Evolutionary conservation across 1,284 basidiomycete species (phyloP), one percentile per base, ranked within the genome.

Genomic region (Microbotryum lychnidis-dioicae): DNA sequence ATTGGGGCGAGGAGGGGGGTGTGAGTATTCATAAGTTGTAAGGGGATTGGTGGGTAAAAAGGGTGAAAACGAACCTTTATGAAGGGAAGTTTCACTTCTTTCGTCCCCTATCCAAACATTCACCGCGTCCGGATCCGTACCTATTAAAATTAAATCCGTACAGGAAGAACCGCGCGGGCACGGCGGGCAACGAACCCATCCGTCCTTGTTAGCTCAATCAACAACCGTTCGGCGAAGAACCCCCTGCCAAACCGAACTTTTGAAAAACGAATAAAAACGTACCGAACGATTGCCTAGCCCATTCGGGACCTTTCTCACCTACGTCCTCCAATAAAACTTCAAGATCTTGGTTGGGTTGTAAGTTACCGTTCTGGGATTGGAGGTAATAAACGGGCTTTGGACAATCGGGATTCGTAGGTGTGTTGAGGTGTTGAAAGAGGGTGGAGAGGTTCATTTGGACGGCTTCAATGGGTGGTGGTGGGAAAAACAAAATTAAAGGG

Each of bases 331-430:
- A 31, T 12, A 68, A 49, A 0, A 60, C 25, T 0, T 33, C 54
- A 25, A 62, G 60, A 51, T 69, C 65, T 33, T 58, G 75, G 1
- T 82, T 79, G 16, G 37, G 37, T 69, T 83, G 88, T 37, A 94
- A 70, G 73, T 94, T 94, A 12, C 91, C 91, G 73, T 94, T 90
- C 74, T 94, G 91, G 2, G 87, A 89, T 74, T 94, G 91, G 7
- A 94, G 79, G 74, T 93, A 94, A 63, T 80, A 76, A 4, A 85
- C 80, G 1, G 66, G 63, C 4, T 51, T 46, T 2, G 44, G 1
- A 23, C 42, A 33, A 52, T 53, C 37, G 7, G 37, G 18, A 10
- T 29, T 33, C 16, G 14, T 21, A 14, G 7, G 18, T 27, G 1
- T 49, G 18, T 54, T 46, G 20, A 64, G 53, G 0, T 54, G 44